Percentiles rank a stretch among this genome's conserved stretches.
phyloP scores from a whole-genome alignment of 148 eudicot species.

The Vaccinium darrowii region DNA sequence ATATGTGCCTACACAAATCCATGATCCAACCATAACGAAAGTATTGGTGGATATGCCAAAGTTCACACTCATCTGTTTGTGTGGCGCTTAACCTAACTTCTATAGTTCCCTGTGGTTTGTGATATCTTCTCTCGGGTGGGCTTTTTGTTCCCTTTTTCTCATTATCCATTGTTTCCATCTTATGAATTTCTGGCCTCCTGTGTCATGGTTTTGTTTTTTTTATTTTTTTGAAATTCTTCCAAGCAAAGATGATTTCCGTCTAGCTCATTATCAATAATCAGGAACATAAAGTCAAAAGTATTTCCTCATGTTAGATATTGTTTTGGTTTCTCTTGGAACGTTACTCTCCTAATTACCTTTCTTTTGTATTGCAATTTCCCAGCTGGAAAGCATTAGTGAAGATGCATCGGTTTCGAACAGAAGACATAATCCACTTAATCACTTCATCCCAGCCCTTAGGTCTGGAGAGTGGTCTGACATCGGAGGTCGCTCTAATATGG shows the following conservation, averaged over 20 bases:
- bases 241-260: neutral
- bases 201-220: neutral
- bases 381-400: conserved; percentile 87
- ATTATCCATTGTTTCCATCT: neutral
- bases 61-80: neutral
- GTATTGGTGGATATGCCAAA: neutral
- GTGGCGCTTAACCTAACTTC: neutral
- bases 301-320: neutral
- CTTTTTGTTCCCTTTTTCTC: neutral
- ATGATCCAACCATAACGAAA: neutral
- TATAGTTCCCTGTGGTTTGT: neutral
- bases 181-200: neutral
- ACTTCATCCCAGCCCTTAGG: conserved; percentile 62
- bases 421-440: conserved; percentile 28
- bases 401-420: conserved; percentile 44
- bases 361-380: conserved; percentile 16
- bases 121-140: neutral
- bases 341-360: neutral
- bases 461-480: conserved; percentile 96
- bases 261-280: neutral
- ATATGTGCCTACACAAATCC: neutral
- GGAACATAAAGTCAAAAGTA: neutral
- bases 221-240: neutral
- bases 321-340: neutral
- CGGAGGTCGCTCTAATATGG: conserved; percentile 80